A percentile compares a stretch with the other conserved stretches of the same genome.
These are phyloP conservation scores for Ogataea paradorogensis DNA, from an alignment of 805 yeast genomes.

Conservation along the genomic window DNA sequence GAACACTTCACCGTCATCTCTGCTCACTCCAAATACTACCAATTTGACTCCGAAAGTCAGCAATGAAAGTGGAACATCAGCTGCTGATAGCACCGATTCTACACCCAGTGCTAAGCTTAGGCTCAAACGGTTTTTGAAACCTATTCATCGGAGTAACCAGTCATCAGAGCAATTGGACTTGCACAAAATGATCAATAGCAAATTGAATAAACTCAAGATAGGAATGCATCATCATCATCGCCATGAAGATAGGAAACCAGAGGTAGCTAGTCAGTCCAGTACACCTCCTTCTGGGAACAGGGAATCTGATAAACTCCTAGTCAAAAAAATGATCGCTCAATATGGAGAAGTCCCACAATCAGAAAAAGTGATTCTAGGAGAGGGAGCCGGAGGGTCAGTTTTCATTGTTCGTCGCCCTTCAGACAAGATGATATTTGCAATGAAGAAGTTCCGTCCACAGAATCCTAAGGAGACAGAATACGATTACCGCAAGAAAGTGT, in stretches of 20 bases:
- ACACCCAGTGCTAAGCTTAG: slow-evolving; percentile 24
- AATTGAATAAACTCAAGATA: slow-evolving; percentile 20
- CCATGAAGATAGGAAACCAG: background rate
- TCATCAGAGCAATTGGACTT: slow-evolving; percentile 20
- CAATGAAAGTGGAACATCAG: slow-evolving; percentile 17
- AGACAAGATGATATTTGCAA: slow-evolving; percentile 66
- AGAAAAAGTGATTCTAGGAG: slow-evolving; percentile 49
- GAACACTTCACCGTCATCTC: slow-evolving; percentile 5
- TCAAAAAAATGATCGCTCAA: slow-evolving; percentile 47
- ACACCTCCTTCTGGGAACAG: background rate
- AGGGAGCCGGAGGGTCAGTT: slow-evolving; percentile 97
- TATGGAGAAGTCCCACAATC: slow-evolving; percentile 70
- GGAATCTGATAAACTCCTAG: slow-evolving; percentile 8
- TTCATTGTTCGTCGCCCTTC: slow-evolving; percentile 62
- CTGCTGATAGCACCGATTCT: slow-evolving; percentile 19
- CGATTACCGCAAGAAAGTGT: slow-evolving; percentile 74
- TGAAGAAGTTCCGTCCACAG: slow-evolving; percentile 77
- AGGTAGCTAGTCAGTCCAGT: background rate
- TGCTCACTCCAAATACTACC: slow-evolving; percentile 17
- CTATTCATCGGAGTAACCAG: slow-evolving; percentile 12
- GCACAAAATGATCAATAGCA: slow-evolving; percentile 18
- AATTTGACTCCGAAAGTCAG: slow-evolving; percentile 16
- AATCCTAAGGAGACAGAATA: slow-evolving; percentile 57
- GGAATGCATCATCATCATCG: slow-evolving; percentile 6
- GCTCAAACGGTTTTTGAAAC: slow-evolving; percentile 45